Base-by-base conservation (phyloP, 2,329 filamentous ascomycete genomes). In the Talaromyces verruculosus region DNA sequence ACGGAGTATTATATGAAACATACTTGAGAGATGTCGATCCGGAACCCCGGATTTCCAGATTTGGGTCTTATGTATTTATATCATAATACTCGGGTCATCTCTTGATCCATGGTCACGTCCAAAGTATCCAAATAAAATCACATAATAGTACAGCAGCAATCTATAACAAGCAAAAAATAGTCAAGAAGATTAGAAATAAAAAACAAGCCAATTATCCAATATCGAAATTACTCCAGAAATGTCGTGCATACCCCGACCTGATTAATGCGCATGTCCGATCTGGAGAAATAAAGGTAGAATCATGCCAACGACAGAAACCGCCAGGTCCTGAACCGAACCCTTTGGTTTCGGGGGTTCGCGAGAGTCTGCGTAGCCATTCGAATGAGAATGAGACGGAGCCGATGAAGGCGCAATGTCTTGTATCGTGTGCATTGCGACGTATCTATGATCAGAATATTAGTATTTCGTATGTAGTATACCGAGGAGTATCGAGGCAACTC, bases 391-490 rank as follows among this genome's bases (percentile, higher is more conserved):
- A 11, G 75, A 76, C 2, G 53, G 61, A 5, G 70, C 63, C 5
- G 72, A 71, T 37, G 72, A 73, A 22, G 75, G 71, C n/a, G 75
- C 75, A 63, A 79, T 81, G 73, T 97, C 93, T 75, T 96, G 91
- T 92, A 98, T 97, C 0, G 93, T 93, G 75, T 99, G 95, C 93
- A 98, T 97, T 0, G 95, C 95, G 51, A 99, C 95, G 74, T 98
- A 97, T 72, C 92, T 96, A 69, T 19, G 8, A 37, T 19, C 15
- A 59, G 58, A 8, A 67, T 69, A 68, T 70, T 57, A 72, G 62
- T 41, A 35, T 49, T 47, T 3, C 13, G 37, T 39, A 39, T 39
- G 37, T 17, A 47, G 7, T 11, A 59, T 25, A 25, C 25, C 25
- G 25, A 25, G 25, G 0, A 30, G 11, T 11, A 7, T 30, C 13